Evolutionary conservation across 2,329 filamentous ascomycete genomes (phyloP).

Genomic region (Decorospora gaudefroyi): DNA sequence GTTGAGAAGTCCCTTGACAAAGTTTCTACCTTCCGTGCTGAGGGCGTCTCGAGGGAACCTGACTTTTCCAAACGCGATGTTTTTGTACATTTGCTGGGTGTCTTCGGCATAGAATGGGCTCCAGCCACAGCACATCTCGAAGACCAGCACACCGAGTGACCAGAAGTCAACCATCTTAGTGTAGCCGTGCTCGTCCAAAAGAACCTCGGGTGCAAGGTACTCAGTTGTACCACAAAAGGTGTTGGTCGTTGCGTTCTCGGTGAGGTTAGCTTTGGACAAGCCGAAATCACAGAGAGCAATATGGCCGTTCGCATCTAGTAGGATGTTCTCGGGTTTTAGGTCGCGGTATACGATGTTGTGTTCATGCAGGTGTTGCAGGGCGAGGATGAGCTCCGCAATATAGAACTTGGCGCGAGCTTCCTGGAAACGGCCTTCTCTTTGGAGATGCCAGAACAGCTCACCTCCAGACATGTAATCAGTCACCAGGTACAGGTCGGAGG

Average conservation of each 20-base stretch:
- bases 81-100: slow-evolving; percentile 99
- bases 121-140: slow-evolving; percentile 99
- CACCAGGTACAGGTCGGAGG: slow-evolving; percentile 94
- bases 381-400: slow-evolving; percentile 94
- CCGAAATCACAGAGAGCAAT: slow-evolving; percentile 98
- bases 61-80: slow-evolving; percentile 98
- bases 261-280: slow-evolving; percentile 94
- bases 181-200: slow-evolving; percentile 94
- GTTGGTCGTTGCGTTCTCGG: slow-evolving; percentile 96
- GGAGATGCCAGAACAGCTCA: slow-evolving; percentile 97
- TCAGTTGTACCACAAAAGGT: slow-evolving; percentile 99
- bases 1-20: slow-evolving; percentile 96
- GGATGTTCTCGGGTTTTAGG: slow-evolving; percentile 95
- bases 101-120: slow-evolving; percentile 99
- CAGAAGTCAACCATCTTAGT: slow-evolving; percentile 99
- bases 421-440: slow-evolving; percentile 94
- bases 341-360: slow-evolving; percentile 98
- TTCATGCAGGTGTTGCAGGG: slow-evolving; percentile 91
- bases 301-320: slow-evolving; percentile 95
- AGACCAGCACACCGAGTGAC: slow-evolving; percentile 95
- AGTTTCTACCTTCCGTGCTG: slow-evolving; percentile 92
- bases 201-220: slow-evolving; percentile 92
- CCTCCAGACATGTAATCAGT: slow-evolving; percentile 99
- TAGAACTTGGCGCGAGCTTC: slow-evolving; percentile 97
- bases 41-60: slow-evolving; percentile 93